Evolutionary conservation across 352 stramenopile genomes (phyloP).

Genomic region (Hyaloperonospora brassicae): DNA sequence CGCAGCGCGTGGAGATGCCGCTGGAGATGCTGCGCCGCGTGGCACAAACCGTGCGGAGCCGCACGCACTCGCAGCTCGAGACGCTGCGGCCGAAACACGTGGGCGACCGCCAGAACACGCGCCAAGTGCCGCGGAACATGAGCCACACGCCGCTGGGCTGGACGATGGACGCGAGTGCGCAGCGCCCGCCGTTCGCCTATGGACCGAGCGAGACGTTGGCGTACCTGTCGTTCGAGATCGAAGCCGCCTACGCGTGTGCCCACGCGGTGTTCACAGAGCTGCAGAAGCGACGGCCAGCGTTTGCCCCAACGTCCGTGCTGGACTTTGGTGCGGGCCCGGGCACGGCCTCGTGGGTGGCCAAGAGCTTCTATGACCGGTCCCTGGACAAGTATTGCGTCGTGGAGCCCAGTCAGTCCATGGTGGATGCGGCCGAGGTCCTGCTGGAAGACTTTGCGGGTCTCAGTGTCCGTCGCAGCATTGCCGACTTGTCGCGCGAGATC

Average conservation of each 20-base stretch:
- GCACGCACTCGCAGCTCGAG: slow-evolving; percentile 75
- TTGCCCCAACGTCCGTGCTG: slow-evolving; percentile 54
- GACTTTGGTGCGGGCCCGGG: slow-evolving; percentile 74
- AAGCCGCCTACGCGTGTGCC: slow-evolving; percentile 56
- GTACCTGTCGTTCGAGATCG: slow-evolving; percentile 70
- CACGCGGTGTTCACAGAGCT: slow-evolving; percentile 68
- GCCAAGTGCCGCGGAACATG: slow-evolving; percentile 62
- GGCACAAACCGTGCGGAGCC: slow-evolving; percentile 46
- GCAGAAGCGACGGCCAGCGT: slow-evolving; percentile 40
- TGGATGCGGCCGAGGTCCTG: slow-evolving; percentile 63
- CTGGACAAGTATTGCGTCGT: slow-evolving; percentile 63
- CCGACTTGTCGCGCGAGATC: slow-evolving; percentile 74
- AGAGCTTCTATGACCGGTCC: slow-evolving; percentile 56
- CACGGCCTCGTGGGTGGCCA: slow-evolving; percentile 69
- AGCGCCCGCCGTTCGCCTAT: slow-evolving; percentile 62
- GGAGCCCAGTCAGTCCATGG: slow-evolving; percentile 82
- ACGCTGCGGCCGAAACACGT: slow-evolving; percentile 51
- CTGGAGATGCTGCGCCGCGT: slow-evolving; percentile 50
- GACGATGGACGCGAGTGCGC: slow-evolving; percentile 57
- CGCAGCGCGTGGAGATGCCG: slow-evolving; percentile 68
- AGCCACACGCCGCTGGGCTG: slow-evolving; percentile 71
- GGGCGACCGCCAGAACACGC: slow-evolving; percentile 38
- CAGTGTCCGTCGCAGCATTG: slow-evolving; percentile 59
- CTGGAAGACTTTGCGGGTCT: slow-evolving; percentile 69
- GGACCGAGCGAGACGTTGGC: slow-evolving; percentile 64